phyloP scores from a whole-genome alignment of 75 land plant species.

The Picea glauca region DNA sequence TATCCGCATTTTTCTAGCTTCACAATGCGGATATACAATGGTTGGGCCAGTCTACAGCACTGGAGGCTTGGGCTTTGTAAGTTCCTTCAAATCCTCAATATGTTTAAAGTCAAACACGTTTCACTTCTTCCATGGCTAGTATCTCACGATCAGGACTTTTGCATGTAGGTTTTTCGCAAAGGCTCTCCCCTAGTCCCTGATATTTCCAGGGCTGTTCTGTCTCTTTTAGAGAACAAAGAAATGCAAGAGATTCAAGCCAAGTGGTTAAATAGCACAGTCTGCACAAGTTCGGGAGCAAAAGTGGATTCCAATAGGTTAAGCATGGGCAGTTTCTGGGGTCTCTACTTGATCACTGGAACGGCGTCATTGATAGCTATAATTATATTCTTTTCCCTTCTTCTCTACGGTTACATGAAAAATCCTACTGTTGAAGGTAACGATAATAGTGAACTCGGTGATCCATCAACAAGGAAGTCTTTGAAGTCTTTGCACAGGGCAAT shows the following conservation, averaged over 20 bases:
- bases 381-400: no score
- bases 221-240: slow-evolving; percentile 26
- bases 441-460: neutral
- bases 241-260: slow-evolving; percentile 11
- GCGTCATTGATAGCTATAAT: no score
- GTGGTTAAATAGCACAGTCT: slow-evolving; percentile 22
- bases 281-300: slow-evolving; percentile 9
- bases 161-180: slow-evolving; percentile 34
- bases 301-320: slow-evolving; percentile 17
- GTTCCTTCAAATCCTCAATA: neutral
- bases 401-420: neutral
- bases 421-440: no score
- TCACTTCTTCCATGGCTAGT: neutral
- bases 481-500: neutral
- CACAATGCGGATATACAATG: slow-evolving; percentile 34
- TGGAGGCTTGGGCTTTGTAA: slow-evolving; percentile 72
- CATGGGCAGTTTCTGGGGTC: slow-evolving; percentile 55
- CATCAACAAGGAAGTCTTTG: neutral
- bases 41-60: slow-evolving; percentile 47
- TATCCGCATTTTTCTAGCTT: slow-evolving; percentile 32
- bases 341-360: slow-evolving; percentile 44
- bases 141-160: neutral
- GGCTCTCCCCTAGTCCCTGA: slow-evolving; percentile 48
- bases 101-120: neutral
- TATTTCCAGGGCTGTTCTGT: slow-evolving; percentile 38